Percentiles rank a stretch among this genome's conserved stretches.
phyloP scores from a whole-genome alignment of 2,329 filamentous ascomycete genomes.

The Xylariaceae sp. region DNA sequence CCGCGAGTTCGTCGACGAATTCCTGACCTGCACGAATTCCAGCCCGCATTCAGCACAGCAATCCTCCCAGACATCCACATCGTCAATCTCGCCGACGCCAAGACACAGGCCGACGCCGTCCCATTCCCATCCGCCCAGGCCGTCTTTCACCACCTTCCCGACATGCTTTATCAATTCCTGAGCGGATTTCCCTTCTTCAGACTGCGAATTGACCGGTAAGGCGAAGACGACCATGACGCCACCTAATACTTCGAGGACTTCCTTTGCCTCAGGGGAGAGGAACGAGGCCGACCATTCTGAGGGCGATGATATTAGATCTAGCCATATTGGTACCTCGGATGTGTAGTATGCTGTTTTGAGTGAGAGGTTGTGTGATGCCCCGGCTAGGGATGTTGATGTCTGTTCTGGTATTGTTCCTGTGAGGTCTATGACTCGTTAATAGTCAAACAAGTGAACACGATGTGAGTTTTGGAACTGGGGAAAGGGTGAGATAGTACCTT shows the following conservation, averaged over 20 bases:
- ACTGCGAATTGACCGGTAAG: conserved; percentile 43
- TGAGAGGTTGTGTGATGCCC: conserved; percentile 62
- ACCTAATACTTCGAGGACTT: conserved; percentile 68
- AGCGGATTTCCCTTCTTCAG: conserved; percentile 36
- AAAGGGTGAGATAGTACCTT: no score
- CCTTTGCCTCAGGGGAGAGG: conserved; percentile 64
- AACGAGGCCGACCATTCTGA: conserved; percentile 65
- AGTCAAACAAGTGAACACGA: neutral
- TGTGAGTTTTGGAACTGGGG: no score
- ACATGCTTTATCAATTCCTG: conserved; percentile 58
- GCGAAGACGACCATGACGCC: conserved; percentile 63
- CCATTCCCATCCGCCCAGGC: conserved; percentile 67
- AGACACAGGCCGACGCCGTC: conserved; percentile 69
- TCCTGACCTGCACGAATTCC: conserved; percentile 66
- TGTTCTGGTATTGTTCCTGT: conserved; percentile 54
- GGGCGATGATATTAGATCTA: conserved; percentile 64
- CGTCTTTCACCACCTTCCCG: conserved; percentile 61
- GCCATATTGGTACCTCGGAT: conserved; percentile 68
- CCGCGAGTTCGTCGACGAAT: conserved; percentile 46
- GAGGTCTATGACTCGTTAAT: conserved; percentile 52
- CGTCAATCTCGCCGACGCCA: conserved; percentile 55
- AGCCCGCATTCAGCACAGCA: conserved; percentile 62
- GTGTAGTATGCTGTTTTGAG: conserved; percentile 68
- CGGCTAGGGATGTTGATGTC: conserved; percentile 57
- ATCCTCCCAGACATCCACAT: conserved; percentile 67